Evolutionary conservation across 1,284 basidiomycete species (phyloP).

Genomic region (Leccinum fallax): DNA sequence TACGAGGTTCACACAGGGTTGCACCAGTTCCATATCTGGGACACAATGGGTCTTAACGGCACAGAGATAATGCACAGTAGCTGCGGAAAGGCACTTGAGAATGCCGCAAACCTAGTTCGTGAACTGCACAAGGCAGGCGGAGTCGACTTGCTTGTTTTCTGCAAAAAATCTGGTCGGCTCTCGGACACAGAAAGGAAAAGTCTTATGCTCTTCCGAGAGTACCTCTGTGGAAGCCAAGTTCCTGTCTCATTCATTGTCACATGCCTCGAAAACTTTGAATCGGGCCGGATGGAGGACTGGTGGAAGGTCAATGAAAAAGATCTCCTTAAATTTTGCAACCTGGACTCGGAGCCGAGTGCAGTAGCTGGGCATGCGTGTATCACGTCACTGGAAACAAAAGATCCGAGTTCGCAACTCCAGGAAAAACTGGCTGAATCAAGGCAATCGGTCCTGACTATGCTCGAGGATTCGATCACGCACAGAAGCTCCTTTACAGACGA

Average conservation of each 20-base stretch:
- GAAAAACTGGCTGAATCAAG: conserved; percentile 19
- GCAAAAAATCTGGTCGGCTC: conserved; percentile 35
- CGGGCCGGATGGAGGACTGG: conserved; percentile 30
- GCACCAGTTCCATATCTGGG: conserved; percentile 35
- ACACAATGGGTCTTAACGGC: conserved; percentile 38
- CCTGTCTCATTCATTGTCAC: conserved; percentile 43
- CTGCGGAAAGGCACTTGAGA: conserved; percentile 30
- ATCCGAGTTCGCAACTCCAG: neutral
- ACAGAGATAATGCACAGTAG: neutral
- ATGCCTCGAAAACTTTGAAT: conserved; percentile 35
- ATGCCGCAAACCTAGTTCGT: conserved; percentile 37
- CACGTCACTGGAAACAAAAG: conserved; percentile 20
- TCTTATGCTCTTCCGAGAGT: conserved; percentile 38
- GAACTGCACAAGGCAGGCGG: conserved; percentile 33
- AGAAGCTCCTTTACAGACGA: conserved; percentile 18
- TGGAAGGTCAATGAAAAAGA: conserved; percentile 18
- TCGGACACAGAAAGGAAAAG: conserved; percentile 27
- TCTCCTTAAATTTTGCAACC: neutral
- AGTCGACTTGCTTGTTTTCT: conserved; percentile 42
- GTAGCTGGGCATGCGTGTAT: conserved; percentile 33
- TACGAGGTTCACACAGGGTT: conserved; percentile 23
- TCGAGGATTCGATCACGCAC: conserved; percentile 27
- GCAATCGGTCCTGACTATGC: conserved; percentile 19
- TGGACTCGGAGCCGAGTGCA: conserved; percentile 12
- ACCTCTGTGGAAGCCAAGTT: conserved; percentile 37